Base-by-base conservation (phyloP, 2,329 filamentous ascomycete genomes). In the Stagonosporopsis chrysanthemi region DNA sequence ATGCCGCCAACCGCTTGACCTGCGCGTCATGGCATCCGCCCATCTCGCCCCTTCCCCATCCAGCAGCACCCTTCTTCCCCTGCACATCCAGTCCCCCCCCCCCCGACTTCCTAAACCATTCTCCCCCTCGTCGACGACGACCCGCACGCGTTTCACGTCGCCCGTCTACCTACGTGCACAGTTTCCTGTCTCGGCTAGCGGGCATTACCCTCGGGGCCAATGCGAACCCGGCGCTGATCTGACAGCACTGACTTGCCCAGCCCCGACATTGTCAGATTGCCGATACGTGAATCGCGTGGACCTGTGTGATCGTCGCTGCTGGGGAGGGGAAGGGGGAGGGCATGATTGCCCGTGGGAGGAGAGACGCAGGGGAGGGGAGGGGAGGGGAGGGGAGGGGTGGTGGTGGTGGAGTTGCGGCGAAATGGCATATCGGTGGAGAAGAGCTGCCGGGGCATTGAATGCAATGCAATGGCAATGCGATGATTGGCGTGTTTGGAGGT, bases 201-300 rank as follows among this genome's bases (percentile, higher is more conserved):
- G 15, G 1, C 7, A 9, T 6, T 5, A 42, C 38, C 33, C 36
- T 40, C 33, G 33, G 46, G 42, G 35, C 42, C n/a, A 33, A 29
- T 26, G 15, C 51, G 2, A 54, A 43, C 51, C 51, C 38, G 43
- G 51, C 29, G 51, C n/a, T 43, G 45, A 55, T 55, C 52, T 19
- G 39, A 42, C 39, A 22, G 51, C 51, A 46, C 51, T 47, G 43
- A 47, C 51, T 47, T 53, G 43, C 51, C 11, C 36, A 26, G 24
- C 28, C 38, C 31, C 31, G 46, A 33, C 28, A 39, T 39, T 38
- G 31, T 40, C 43, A 51, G 44, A 33, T 56, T 62, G 56, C 63
- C 61, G 59, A 64, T 57, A 54, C 23, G 45, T 48, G 39, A 44
- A 48, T 45, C 40, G 11, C n/a, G 6, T 47, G 22, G 15, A 14